These are phyloP conservation scores for Dendrobium catenatum DNA, from an alignment of 106 monocot species.

Conservation along the genomic window DNA sequence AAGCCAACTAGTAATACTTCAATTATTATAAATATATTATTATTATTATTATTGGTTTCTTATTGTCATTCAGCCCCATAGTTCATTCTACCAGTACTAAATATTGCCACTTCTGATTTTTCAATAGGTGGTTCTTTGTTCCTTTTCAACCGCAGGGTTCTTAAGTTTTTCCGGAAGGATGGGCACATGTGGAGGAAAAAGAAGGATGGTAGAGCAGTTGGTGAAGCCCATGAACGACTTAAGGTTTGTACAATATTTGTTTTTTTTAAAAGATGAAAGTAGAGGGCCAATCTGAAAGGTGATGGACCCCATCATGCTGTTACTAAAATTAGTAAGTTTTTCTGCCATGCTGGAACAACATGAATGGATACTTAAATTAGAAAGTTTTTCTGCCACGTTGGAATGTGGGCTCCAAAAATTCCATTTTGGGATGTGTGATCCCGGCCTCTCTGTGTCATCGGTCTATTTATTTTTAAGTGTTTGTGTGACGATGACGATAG, in stretches of 20 bases:
- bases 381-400: too few species aligned
- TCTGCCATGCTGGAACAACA: too few species aligned
- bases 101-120: constrained; percentile 5
- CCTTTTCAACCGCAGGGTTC: constrained; percentile 68
- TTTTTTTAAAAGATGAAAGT: not conserved
- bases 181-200: constrained; percentile 55
- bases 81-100: not conserved
- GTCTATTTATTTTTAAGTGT: too few species aligned
- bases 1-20: constrained; percentile 61
- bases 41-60: not conserved
- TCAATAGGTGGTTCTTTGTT: constrained; percentile 71
- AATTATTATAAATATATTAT: not conserved
- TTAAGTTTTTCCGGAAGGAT: constrained; percentile 53
- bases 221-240: constrained; percentile 55
- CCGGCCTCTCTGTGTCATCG: too few species aligned
- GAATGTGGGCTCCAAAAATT: too few species aligned
- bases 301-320: too few species aligned
- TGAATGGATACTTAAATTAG: too few species aligned
- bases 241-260: constrained; percentile 24
- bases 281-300: not conserved
- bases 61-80: not conserved
- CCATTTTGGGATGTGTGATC: too few species aligned
- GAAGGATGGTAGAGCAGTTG: constrained; percentile 35
- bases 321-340: too few species aligned
- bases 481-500: too few species aligned